Conservation (phyloP, 2,329 filamentous ascomycete species). For the Neofusicoccum kwambonambiense region DNA sequence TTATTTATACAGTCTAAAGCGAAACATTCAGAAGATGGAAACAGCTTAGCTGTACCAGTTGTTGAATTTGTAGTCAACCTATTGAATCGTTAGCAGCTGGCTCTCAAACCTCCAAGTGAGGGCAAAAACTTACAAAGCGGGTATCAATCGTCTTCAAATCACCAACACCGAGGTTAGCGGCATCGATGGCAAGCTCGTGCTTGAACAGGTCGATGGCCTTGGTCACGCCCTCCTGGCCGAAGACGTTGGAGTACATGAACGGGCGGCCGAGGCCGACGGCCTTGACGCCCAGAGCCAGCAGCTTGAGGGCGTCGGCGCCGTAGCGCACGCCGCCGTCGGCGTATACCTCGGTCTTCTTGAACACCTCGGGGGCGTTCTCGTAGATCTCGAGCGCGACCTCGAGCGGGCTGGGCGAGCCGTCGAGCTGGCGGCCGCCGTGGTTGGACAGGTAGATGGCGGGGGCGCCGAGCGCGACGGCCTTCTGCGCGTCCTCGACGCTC, state of each 20-base stretch:
- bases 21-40: neutral
- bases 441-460: conserved; percentile 43
- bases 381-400: conserved; percentile 77
- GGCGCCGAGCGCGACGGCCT: conserved; percentile 36
- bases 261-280: conserved; percentile 49
- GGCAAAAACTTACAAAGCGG: neutral
- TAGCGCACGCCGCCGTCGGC: conserved; percentile 43
- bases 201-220: conserved; percentile 53
- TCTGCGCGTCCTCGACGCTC: conserved; percentile 40
- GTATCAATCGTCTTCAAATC: conserved; percentile 30
- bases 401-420: conserved; percentile 62
- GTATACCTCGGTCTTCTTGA: conserved; percentile 40
- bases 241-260: conserved; percentile 54
- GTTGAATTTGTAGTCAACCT: conserved; percentile 6
- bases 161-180: conserved; percentile 32
- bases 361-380: conserved; percentile 46
- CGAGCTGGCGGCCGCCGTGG: conserved; percentile 42
- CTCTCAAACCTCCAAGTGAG: neutral
- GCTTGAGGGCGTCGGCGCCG: conserved; percentile 38
- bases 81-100: neutral
- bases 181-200: conserved; percentile 46
- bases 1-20: neutral
- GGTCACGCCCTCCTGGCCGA: conserved; percentile 63
- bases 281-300: conserved; percentile 38
- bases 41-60: conserved; percentile 5